These are phyloP conservation scores for Entomophthora muscae DNA, from an alignment of 371 early-diverging fungal species.

Conservation along the genomic window DNA sequence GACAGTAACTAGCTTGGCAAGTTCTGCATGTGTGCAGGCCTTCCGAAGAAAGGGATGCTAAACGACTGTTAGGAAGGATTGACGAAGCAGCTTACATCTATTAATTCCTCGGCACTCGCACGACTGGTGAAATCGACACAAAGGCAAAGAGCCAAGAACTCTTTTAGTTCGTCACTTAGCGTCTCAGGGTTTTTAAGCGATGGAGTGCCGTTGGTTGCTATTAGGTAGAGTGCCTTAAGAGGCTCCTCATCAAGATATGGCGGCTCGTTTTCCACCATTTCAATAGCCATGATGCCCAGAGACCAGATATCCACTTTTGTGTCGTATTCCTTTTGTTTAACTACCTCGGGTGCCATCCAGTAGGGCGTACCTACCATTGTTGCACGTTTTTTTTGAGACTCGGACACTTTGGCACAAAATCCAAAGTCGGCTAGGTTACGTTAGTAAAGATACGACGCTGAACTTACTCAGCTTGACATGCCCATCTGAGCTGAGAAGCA, in stretches of 20 bases:
- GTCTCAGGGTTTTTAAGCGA: constrained; percentile 72
- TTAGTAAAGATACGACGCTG: neutral
- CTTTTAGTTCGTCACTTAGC: constrained; percentile 63
- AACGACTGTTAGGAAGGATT: neutral
- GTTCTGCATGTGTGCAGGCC: neutral
- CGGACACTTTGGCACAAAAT: constrained; percentile 83
- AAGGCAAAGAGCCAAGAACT: constrained; percentile 71
- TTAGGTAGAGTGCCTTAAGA: constrained; percentile 83
- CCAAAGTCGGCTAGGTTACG: constrained; percentile 65
- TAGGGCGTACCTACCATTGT: constrained; percentile 96
- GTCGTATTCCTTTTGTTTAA: constrained; percentile 80
- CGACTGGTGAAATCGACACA: constrained; percentile 79
- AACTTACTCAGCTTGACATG: constrained; percentile 78
- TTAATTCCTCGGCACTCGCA: constrained; percentile 58
- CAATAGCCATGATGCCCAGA: constrained; percentile 88
- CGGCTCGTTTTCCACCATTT: constrained; percentile 95
- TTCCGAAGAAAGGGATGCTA: constrained; percentile 9
- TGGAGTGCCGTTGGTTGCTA: constrained; percentile 95
- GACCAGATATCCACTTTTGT: constrained; percentile 89
- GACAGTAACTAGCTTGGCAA: neutral
- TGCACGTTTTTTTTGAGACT: constrained; percentile 68
- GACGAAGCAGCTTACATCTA: constrained; percentile 4
- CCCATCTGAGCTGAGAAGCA: constrained; percentile 66
- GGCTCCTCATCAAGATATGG: constrained; percentile 94
- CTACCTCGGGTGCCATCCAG: constrained; percentile 89